Evolutionary conservation across 306 rosid genomes (phyloP).

Genomic region (Pachyrhizus erosus): DNA sequence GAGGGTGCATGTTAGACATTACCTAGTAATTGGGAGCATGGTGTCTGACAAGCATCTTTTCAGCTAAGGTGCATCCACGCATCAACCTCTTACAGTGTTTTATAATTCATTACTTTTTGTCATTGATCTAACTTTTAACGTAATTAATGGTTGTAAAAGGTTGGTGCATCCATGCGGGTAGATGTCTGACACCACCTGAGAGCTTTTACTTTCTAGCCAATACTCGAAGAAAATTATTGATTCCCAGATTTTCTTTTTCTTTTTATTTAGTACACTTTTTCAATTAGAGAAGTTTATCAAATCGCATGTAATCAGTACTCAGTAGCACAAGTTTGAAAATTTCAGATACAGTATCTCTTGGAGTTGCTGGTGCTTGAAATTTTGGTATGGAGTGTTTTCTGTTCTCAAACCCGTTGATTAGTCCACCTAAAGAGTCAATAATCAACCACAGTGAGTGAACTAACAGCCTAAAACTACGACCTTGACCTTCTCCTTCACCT

Average conservation of each 20-base stretch:
- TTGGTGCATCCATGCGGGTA: no score
- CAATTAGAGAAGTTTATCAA: background rate
- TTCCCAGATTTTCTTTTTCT: background rate
- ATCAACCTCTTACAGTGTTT: no score
- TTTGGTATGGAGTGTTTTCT: background rate
- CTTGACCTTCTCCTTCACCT: background rate
- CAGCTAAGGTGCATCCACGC: no score
- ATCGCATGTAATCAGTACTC: background rate
- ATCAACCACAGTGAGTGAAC: background rate
- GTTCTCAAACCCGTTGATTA: background rate
- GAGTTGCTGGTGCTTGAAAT: background rate
- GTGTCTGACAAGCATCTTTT: no score
- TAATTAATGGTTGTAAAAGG: no score
- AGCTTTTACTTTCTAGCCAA: background rate
- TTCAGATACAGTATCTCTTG: no score
- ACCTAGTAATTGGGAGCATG: no score
- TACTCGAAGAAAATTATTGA: background rate
- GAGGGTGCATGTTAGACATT: no score
- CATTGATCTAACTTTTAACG: no score
- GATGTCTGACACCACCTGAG: no score
- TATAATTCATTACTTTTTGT: no score
- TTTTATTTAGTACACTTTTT: background rate
- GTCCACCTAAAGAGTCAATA: background rate
- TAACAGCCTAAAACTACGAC: slow-evolving; percentile 1
- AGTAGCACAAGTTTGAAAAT: background rate